Evolutionary conservation across 352 stramenopile genomes (phyloP).

Genomic region (Globisporangium iwayamae): DNA sequence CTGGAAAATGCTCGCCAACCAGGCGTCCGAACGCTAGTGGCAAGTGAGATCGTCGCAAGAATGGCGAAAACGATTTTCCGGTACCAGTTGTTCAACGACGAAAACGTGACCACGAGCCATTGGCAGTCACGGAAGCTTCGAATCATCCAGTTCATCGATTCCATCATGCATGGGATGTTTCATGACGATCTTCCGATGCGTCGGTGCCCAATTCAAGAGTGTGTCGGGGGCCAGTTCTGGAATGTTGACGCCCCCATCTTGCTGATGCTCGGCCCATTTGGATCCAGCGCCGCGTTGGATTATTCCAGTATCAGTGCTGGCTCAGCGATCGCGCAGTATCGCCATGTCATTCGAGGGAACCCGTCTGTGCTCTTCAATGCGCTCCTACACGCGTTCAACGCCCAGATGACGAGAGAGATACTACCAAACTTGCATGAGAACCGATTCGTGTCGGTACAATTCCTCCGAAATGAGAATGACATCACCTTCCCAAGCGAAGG

Average conservation of each 20-base stretch:
- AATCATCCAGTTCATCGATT: constrained; percentile 62
- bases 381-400: constrained; percentile 53
- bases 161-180: constrained; percentile 65
- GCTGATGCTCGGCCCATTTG: constrained; percentile 56
- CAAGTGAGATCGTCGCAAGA: constrained; percentile 63
- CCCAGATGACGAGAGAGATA: constrained; percentile 43
- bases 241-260: constrained; percentile 58
- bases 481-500: constrained; percentile 53
- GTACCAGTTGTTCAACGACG: constrained; percentile 54
- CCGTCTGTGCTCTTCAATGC: constrained; percentile 56
- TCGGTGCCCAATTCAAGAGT: constrained; percentile 30
- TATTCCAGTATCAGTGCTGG: constrained; percentile 6
- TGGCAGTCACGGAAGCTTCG: constrained; percentile 57
- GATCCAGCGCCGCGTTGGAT: constrained; percentile 52
- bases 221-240: constrained; percentile 70
- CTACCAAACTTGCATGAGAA: constrained; percentile 56
- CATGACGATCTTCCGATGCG: constrained; percentile 35
- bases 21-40: constrained; percentile 53
- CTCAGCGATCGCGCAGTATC: constrained; percentile 37
- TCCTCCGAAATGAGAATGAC: constrained; percentile 49
- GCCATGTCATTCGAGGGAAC: constrained; percentile 44
- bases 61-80: constrained; percentile 75
- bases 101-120: constrained; percentile 31
- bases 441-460: constrained; percentile 48
- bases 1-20: constrained; percentile 38